Conservation (phyloP, 306 rosid genomes). For the Prunus persica region Prunus_persica_NCBIv2 NC_034009.1:40633001-40633500, state of each 20-base stretch:
- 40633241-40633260: constrained; percentile 49
- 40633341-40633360: constrained; percentile 50
- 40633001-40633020: too few species aligned
- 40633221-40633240: too few species aligned
- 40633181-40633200: neutral
- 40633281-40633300: constrained; percentile 67
- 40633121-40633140: too few species aligned
- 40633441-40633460: neutral
- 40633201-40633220: neutral
- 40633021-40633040: too few species aligned
- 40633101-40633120: too few species aligned
- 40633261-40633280: constrained; percentile 40
- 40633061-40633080: too few species aligned
- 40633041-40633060: too few species aligned
- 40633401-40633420: constrained; percentile 79
- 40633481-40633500: too few species aligned
- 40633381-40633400: constrained; percentile 49
- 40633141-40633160: too few species aligned
- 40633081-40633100: too few species aligned
- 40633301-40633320: constrained; percentile 59
- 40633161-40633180: too few species aligned
- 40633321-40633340: constrained; percentile 14
- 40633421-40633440: constrained; percentile 14
- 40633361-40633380: constrained; percentile 29
- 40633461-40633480: too few species aligned